Evolutionary conservation across 805 yeast genomes (phyloP).

Genomic region (Novakomyces olei): DNA sequence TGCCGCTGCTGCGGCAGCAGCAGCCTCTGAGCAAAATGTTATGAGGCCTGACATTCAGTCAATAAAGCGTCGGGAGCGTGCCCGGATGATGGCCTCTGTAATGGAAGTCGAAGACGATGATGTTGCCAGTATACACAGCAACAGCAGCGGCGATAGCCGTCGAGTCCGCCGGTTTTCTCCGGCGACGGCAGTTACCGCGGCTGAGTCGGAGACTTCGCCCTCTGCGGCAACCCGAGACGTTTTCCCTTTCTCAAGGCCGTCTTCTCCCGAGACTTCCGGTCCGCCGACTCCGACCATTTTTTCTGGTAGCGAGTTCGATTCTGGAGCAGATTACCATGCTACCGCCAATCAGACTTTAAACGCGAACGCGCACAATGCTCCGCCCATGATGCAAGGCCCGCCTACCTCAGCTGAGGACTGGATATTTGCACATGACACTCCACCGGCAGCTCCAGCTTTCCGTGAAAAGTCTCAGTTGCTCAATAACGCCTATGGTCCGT

Average conservation of each 20-base stretch:
- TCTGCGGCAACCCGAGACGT: not conserved
- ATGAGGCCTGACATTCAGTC: not conserved
- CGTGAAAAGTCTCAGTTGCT: too few species aligned
- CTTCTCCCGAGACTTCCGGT: not conserved
- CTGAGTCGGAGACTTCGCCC: constrained; percentile 1
- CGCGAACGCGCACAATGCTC: not conserved
- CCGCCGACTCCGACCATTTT: constrained; percentile 3
- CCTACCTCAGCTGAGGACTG: not conserved
- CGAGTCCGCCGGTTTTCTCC: constrained; percentile 2
- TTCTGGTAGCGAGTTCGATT: not conserved
- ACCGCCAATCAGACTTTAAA: not conserved
- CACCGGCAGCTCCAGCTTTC: too few species aligned
- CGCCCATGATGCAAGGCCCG: not conserved
- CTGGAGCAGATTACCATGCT: not conserved
- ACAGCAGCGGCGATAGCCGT: constrained; percentile 1
- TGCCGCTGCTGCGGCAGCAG: not conserved
- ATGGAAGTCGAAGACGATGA: not conserved
- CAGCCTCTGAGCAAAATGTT: not conserved
- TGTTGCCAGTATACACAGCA: not conserved
- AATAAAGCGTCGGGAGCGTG: not conserved
- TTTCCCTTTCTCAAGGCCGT: not conserved
- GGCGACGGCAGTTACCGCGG: constrained; percentile 2
- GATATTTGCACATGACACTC: too few species aligned
- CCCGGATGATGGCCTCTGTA: not conserved
- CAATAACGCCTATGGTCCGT: not conserved